Base-by-base conservation (phyloP, 306 rosid genomes). In the Dryas octopetala region DNA sequence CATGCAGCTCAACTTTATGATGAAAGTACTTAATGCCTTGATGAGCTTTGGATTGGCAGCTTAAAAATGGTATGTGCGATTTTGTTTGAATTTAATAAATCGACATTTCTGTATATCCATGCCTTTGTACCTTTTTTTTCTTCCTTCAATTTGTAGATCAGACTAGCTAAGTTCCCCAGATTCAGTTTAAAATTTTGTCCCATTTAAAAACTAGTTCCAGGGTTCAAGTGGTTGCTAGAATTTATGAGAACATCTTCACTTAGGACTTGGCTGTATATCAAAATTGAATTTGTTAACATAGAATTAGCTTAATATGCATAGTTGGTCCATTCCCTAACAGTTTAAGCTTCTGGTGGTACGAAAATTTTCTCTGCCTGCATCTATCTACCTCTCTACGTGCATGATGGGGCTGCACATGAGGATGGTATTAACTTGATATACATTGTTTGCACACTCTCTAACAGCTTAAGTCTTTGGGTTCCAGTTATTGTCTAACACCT, bases 41-140 rank as follows among this genome's bases (percentile, higher is more conserved):
- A 79, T 38, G 58, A 43, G 71, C 69, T 83, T 76, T 61, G 62
- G 62, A 70, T 83, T 81, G 78, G 67, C 71, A 76, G 38, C 79
- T 71, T 76, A 4, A 43, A 71, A 82, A 91, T 91, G 97, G 97
- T 91, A 83, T 44, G 81, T 40, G 28, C 3, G 15, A 32, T 68
- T 59, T 53, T 43, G 46, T 55, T 70, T 62, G 15, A n/a, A 46
- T 14, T 11, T 49, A 32, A 16, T 41, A 7, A 7, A 47, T 49
- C 23, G 45, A 4, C 23, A 44, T 17, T 54, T 57, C 5, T 9
- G 3, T 2, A 59, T 46, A 45, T 45, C 14, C 48, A 19, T 41
- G 51, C 12, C 17, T 55, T 55, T 17, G 61, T 55, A 4, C 17
- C 17, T 8, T 60, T 7, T 5, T 2, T 52, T 5, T 32, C 14